Evolutionary conservation across 2,329 filamentous ascomycete species (phyloP).

Genomic region (Colletotrichum endophyticum): DNA sequence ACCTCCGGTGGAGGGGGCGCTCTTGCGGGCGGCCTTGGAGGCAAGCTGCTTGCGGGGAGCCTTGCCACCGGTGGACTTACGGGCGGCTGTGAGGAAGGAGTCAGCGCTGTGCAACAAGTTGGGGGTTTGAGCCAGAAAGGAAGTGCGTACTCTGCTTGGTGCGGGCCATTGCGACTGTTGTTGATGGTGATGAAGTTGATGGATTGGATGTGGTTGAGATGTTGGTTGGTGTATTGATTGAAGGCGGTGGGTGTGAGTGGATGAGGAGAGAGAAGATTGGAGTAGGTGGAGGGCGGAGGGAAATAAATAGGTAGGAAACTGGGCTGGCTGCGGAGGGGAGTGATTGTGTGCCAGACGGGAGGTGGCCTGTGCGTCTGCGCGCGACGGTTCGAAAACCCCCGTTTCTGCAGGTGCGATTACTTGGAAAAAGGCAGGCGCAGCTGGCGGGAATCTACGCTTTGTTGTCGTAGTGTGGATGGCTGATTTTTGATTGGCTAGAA

Average conservation of each 20-base stretch:
- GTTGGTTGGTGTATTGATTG: constrained; percentile 28
- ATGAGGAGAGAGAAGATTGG: constrained; percentile 34
- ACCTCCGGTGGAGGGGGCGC: constrained; percentile 93
- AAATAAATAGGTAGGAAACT: constrained; percentile 28
- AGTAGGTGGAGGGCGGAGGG: constrained; percentile 32
- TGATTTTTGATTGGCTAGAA: constrained; percentile 25
- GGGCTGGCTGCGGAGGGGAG: constrained; percentile 33
- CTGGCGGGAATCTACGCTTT: constrained; percentile 4
- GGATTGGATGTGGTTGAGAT: constrained; percentile 31
- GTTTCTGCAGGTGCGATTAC: constrained; percentile 13
- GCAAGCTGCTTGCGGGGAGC: constrained; percentile 94
- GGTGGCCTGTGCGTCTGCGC: constrained; percentile 19
- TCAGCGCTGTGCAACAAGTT: neutral
- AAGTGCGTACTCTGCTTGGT: constrained; percentile 60
- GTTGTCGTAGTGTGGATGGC: neutral
- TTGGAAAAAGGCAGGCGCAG: constrained; percentile 3
- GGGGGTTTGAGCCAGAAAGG: neutral
- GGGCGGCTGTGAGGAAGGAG: constrained; percentile 41
- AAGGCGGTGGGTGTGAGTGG: constrained; percentile 40
- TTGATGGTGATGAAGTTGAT: constrained; percentile 29
- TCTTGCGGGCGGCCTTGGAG: constrained; percentile 99
- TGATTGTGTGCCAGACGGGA: constrained; percentile 23
- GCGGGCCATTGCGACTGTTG: constrained; percentile 61
- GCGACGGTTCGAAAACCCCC: constrained; percentile 8
- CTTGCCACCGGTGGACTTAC: constrained; percentile 83